Evolutionary conservation across 2,329 filamentous ascomycete species (phyloP).

Genomic region (Xylaria sp.): DNA sequence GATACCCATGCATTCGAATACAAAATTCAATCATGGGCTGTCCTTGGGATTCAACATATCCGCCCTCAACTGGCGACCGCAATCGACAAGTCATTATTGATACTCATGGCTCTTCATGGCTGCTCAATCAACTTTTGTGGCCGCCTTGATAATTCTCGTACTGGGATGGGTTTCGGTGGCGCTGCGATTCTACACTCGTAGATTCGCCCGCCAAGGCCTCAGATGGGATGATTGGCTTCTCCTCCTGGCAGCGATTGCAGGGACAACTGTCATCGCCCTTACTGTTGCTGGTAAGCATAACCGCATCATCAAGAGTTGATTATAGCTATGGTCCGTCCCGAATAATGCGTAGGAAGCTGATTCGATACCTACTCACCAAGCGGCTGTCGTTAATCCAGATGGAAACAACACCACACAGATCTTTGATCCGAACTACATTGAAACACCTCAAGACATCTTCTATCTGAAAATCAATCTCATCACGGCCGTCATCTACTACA

Average conservation of each 20-base stretch:
- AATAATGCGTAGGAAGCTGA: not conserved
- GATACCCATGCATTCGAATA: not conserved
- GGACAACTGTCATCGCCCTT: not conserved
- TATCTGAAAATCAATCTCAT: not conserved
- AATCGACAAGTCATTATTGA: not conserved
- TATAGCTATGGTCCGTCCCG: not conserved
- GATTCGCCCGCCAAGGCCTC: slow-evolving; percentile 19
- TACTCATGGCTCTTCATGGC: not conserved
- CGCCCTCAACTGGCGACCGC: not conserved
- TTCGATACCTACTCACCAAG: not conserved
- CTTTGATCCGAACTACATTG: slow-evolving; percentile 10
- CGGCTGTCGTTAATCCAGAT: slow-evolving; percentile 4
- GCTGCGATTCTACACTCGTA: slow-evolving; percentile 21
- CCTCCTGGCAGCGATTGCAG: slow-evolving; percentile 8
- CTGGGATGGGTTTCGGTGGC: slow-evolving; percentile 19
- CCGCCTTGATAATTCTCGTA: not conserved
- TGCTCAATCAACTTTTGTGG: not conserved
- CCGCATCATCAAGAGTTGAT: not conserved
- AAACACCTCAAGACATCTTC: slow-evolving; percentile 3
- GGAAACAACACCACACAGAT: slow-evolving; percentile 6
- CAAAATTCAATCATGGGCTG: not conserved
- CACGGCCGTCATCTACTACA: slow-evolving; percentile 1
- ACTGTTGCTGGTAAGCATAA: slow-evolving; percentile 6
- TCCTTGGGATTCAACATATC: not conserved
- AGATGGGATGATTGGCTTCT: slow-evolving; percentile 26